Evolutionary conservation across 2,329 filamentous ascomycete species (phyloP).

Genomic region (Uncinocarpus reesii): DNA sequence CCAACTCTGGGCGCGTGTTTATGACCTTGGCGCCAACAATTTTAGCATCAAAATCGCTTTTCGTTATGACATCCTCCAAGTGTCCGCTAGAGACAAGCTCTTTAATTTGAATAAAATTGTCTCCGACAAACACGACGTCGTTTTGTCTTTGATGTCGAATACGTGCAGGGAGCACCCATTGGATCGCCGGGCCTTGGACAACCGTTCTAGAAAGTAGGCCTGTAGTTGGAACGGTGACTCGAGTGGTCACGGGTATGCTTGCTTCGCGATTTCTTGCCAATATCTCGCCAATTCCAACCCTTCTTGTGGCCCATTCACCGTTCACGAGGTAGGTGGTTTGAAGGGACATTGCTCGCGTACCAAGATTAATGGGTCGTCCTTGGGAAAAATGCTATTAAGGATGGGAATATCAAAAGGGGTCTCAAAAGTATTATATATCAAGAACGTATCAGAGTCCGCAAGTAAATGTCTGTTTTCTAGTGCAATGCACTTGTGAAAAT

Average conservation of each 20-base stretch:
- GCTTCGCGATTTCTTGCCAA: slow-evolving; percentile 15
- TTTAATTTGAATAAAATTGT: slow-evolving; percentile 70
- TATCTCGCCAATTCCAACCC: slow-evolving; percentile 17
- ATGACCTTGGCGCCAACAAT: slow-evolving; percentile 73
- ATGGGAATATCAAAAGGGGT: too few relatives aligned
- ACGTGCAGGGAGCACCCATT: slow-evolving; percentile 69
- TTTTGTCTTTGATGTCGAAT: slow-evolving; percentile 60
- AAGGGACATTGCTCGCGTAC: slow-evolving; percentile 14
- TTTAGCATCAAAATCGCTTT: slow-evolving; percentile 64
- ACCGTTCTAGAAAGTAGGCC: slow-evolving; percentile 73
- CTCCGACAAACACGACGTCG: slow-evolving; percentile 78
- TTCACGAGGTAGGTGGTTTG: slow-evolving; percentile 17
- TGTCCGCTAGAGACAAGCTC: slow-evolving; percentile 59
- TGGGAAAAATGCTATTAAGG: too few relatives aligned
- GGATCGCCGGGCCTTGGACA: slow-evolving; percentile 62
- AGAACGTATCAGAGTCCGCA: background rate
- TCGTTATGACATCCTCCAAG: slow-evolving; percentile 64
- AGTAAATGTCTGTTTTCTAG: too few relatives aligned
- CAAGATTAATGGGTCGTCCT: too few relatives aligned
- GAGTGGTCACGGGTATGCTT: slow-evolving; percentile 22
- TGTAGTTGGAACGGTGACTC: slow-evolving; percentile 41
- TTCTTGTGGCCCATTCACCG: slow-evolving; percentile 17
- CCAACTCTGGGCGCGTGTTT: slow-evolving; percentile 44
- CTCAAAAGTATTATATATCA: background rate
- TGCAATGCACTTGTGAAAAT: too few relatives aligned